These are phyloP conservation scores for Aspergillus biplanus DNA, from an alignment of 495 filamentous ascomycete genomes.

Conservation along the genomic window DNA sequence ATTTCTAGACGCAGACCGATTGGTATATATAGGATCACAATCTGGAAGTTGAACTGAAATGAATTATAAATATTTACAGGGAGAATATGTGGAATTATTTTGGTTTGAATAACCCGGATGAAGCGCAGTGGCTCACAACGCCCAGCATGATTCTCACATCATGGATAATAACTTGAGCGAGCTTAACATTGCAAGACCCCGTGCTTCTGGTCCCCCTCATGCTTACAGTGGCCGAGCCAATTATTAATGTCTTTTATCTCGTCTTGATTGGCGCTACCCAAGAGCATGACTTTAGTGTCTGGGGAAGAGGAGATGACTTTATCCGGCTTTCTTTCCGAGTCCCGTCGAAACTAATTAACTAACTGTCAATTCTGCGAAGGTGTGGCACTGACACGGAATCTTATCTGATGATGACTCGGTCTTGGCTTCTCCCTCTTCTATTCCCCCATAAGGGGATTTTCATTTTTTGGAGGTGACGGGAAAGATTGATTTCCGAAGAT, in stretches of 20 bases:
- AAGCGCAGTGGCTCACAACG: no score
- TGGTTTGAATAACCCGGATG: background rate
- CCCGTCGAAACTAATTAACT: no score
- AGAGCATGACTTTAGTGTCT: conserved; percentile 5
- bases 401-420: background rate
- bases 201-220: no score
- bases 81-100: background rate
- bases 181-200: no score
- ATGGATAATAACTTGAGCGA: no score
- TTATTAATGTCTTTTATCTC: background rate
- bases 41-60: background rate
- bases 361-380: no score
- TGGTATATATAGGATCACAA: background rate
- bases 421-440: no score
- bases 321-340: background rate
- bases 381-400: background rate
- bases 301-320: conserved; percentile 10
- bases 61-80: background rate
- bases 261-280: background rate
- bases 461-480: background rate
- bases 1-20: background rate
- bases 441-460: background rate
- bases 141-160: no score
- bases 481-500: background rate
- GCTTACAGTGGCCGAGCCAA: no score